Evolutionary conservation across 2,329 filamentous ascomycete species (phyloP).

Genomic region (Calonectria honghensis): DNA sequence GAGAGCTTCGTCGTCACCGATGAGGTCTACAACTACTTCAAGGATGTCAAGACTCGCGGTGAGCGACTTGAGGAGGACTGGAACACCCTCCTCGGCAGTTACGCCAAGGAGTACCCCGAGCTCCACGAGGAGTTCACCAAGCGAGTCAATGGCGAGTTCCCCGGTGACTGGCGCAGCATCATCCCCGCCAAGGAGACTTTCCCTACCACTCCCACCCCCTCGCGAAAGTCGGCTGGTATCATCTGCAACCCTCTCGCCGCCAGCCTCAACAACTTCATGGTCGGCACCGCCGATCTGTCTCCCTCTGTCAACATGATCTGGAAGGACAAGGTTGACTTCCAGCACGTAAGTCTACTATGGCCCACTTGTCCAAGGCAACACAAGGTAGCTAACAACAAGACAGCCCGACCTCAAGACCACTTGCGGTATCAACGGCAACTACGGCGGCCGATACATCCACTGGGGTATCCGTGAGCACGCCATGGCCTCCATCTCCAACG

Average conservation of each 20-base stretch:
- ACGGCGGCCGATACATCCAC: constrained; percentile 74
- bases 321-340: constrained; percentile 71
- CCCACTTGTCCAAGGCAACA: background rate
- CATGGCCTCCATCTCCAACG: constrained; percentile 75
- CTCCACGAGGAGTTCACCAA: constrained; percentile 68
- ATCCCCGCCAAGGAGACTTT: constrained; percentile 67
- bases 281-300: constrained; percentile 72
- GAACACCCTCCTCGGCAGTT: constrained; percentile 64
- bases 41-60: constrained; percentile 65
- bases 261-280: constrained; percentile 68
- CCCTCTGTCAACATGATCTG: constrained; percentile 75
- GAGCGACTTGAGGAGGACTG: constrained; percentile 68
- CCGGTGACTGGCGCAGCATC: constrained; percentile 68
- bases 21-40: constrained; percentile 71
- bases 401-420: constrained; percentile 61
- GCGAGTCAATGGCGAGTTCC: constrained; percentile 68
- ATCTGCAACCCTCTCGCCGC: constrained; percentile 71
- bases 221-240: constrained; percentile 69
- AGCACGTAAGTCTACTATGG: constrained; percentile 58
- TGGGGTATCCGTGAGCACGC: constrained; percentile 78
- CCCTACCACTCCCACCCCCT: constrained; percentile 67
- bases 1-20: constrained; percentile 62
- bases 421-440: constrained; percentile 73
- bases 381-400: constrained; percentile 24
- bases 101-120: constrained; percentile 68